Base-by-base conservation (phyloP, 768 basidiomycete species). In the Lactarius vividus region DNA sequence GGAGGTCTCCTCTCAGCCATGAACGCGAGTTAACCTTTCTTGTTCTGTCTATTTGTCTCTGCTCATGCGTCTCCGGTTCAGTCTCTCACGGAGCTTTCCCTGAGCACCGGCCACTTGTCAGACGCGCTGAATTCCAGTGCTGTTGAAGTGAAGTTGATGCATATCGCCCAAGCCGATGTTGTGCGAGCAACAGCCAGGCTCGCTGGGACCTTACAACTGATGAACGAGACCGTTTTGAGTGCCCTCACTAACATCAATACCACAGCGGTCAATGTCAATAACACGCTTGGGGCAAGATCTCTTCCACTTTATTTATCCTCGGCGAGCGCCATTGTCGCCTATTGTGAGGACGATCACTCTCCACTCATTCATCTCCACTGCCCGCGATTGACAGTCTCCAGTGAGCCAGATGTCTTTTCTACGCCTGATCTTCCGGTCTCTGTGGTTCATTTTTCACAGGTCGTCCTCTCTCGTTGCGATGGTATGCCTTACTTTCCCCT, bases 201-300 rank as follows among this genome's bases (percentile, higher is more conserved):
- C 11, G 56, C 56, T 39, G 68, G 28, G 46, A 40, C 61, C 15
- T 10, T 70, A n/a, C 37, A 57, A 29, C 58, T 8, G 20, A 63
- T 68, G 59, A 61, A 68, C 18, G 69, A 65, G 33, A 63, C 61
- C 16, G 57, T 55, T 5, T 46, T 62, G 55, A 42, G 16, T n/a
- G 62, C 69, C 3, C 63, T 64, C 28, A 29, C 37, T 44, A 63
- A 69, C 28, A 61, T 70, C 26, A 60, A 69, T 42, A 44, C 39
- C 3, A 63, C 66, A 35, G 66, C 66, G 10, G 23, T 55, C 39
- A 64, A 44, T 55, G 58, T 70, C 31, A 70, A 61, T 49, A 37
- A 54, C 9, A 39, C 61, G 7, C 57, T 69, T 40, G 63, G 58
- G 4, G n/a, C 26, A n/a, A 33, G 52, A 39, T 44, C 40, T 15